Evolutionary conservation across 83 land plant species (phyloP).

Genomic region (Diphasiastrum complanatum): DNA sequence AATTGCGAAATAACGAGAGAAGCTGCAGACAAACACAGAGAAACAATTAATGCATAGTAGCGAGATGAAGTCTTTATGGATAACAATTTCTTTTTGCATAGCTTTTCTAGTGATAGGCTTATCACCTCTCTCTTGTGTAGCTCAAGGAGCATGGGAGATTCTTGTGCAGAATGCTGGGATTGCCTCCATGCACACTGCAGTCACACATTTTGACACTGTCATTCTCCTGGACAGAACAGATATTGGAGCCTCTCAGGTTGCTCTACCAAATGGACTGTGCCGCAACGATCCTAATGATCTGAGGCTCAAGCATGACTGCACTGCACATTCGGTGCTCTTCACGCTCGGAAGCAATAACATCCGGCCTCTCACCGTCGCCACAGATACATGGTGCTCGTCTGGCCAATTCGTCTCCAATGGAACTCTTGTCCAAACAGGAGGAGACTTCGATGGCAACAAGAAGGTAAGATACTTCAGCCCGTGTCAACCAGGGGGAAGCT

Average conservation of each 20-base stretch:
- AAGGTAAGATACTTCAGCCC: conserved; percentile 31
- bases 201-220: conserved; percentile 38
- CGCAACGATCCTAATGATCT: conserved; percentile 29
- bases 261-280: conserved; percentile 42
- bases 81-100: too few relatives aligned
- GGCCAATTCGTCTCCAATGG: conserved; percentile 31
- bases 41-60: too few relatives aligned
- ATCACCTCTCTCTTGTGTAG: too few relatives aligned
- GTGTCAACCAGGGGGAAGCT: conserved; percentile 18
- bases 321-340: conserved; percentile 55
- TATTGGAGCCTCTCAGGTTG: conserved; percentile 40
- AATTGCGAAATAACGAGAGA: too few relatives aligned
- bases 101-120: too few relatives aligned
- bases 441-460: conserved; percentile 34
- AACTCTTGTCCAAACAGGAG: conserved; percentile 36
- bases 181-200: conserved; percentile 61
- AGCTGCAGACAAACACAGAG: too few relatives aligned
- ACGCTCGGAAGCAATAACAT: conserved; percentile 32
- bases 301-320: conserved; percentile 37
- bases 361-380: conserved; percentile 44
- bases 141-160: too few relatives aligned
- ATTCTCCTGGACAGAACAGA: conserved; percentile 54
- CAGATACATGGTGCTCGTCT: conserved; percentile 52
- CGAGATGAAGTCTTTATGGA: too few relatives aligned
- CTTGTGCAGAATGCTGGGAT: too few relatives aligned